These are phyloP conservation scores for Recurvomyces mirabilis DNA, from an alignment of 495 filamentous ascomycete species.

Conservation along the genomic window DNA sequence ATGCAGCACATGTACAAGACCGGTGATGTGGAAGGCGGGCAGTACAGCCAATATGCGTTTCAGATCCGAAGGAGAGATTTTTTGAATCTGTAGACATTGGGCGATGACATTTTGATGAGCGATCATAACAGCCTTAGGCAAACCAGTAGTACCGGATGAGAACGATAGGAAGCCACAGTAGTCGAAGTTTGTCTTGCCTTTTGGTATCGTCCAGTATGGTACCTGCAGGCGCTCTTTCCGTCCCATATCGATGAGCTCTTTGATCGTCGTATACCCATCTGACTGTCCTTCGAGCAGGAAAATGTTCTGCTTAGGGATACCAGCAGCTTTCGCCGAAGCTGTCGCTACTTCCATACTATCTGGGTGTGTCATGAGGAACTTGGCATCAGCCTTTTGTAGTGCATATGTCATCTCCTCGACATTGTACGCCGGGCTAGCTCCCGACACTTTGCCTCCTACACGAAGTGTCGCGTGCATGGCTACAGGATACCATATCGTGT, in stretches of 20 bases:
- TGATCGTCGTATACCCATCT: slow-evolving; percentile 38
- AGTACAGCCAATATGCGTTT: slow-evolving; percentile 43
- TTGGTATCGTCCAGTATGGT: slow-evolving; percentile 34
- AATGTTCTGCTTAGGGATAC: slow-evolving; percentile 39
- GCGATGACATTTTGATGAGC: slow-evolving; percentile 53
- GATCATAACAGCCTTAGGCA: slow-evolving; percentile 41
- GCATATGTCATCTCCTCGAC: slow-evolving; percentile 53
- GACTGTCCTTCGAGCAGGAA: slow-evolving; percentile 45
- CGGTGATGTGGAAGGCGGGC: slow-evolving; percentile 43
- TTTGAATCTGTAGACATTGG: slow-evolving; percentile 46
- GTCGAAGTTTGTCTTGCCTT: slow-evolving; percentile 42
- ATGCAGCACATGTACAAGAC: slow-evolving; percentile 50
- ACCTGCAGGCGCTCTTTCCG: slow-evolving; percentile 30
- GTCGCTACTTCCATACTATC: slow-evolving; percentile 36
- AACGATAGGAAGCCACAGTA: slow-evolving; percentile 48
- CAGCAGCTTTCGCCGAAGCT: slow-evolving; percentile 41
- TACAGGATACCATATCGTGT: slow-evolving; percentile 50
- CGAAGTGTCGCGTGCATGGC: slow-evolving; percentile 45
- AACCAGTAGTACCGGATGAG: slow-evolving; percentile 37
- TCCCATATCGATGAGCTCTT: slow-evolving; percentile 40
- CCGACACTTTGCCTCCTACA: slow-evolving; percentile 40
- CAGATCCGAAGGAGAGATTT: slow-evolving; percentile 36
- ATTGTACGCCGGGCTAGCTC: slow-evolving; percentile 49
- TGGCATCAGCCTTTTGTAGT: slow-evolving; percentile 41
- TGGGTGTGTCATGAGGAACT: slow-evolving; percentile 45